Base-by-base conservation (phyloP, 352 stramenopile genomes). In the Pythium folliculosum region DNA sequence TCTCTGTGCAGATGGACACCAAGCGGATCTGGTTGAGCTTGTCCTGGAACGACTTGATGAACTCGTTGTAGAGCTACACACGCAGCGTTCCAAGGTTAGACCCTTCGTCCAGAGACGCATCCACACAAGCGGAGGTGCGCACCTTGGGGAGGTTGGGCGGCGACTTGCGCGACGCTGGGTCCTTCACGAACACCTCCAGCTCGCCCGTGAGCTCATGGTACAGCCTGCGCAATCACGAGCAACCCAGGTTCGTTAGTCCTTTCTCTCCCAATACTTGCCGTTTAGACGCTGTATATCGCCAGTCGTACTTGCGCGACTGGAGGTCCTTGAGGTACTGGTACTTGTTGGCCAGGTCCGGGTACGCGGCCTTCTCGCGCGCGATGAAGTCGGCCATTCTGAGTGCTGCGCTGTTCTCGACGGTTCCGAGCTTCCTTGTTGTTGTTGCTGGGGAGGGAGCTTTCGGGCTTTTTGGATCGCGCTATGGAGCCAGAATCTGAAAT, bases 141-240 rank as follows among this genome's bases (percentile, higher is more conserved):
- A 83, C 77, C 60, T 75, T 80, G 23, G 80, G 60, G 16, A 91
- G 72, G 60, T 88, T 91, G 14, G 72, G 67, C 3, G 81, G 77
- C 30, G 79, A 71, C 68, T 90, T 90, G 62, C 77, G 78, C 38
- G 73, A 88, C 63, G 78, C 61, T 22, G 85, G 80, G 63, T 97
- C 84, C 51, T 85, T 88, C 25, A 99, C 86, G 70, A 99, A 98
- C 30, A 88, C 78, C 60, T 98, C 80, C 19, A 99, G 65, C 38
- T 89, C 83, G 60, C 96, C 77, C 5, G 97, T 99, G 23, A 99
- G 90, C 76, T 99, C 96, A 92, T 99, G 97, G 88, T 97, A 99
- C 35, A 99, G 75, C 77, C 98, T 99, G 63, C 17, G 52, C 1
- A 65, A 37, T 3, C 17, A 8, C 5, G 43, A 14, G 53, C 7